A percentile compares a stretch with the other conserved stretches of the same genome.
Evolutionary conservation across 2,329 filamentous ascomycete species (phyloP).

Genomic region (Fusarium brevicatenulatum): DNA sequence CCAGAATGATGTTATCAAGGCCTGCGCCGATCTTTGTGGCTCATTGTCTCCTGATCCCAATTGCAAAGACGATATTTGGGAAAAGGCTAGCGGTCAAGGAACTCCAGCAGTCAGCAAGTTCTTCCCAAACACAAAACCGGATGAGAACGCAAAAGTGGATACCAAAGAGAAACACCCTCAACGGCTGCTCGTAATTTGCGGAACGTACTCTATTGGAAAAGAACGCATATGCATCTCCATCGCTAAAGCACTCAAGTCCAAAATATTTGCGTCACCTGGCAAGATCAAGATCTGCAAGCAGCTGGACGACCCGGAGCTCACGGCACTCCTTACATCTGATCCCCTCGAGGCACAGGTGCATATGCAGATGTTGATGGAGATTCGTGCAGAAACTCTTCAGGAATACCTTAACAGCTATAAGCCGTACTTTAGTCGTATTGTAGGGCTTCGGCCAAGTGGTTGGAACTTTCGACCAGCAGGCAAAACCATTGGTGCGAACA

Average conservation of each 20-base stretch:
- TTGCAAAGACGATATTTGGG: slow-evolving; percentile 59
- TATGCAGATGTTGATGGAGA: slow-evolving; percentile 96
- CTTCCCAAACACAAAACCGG: slow-evolving; percentile 54
- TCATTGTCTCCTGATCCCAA: slow-evolving; percentile 74
- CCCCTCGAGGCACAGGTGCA: slow-evolving; percentile 92
- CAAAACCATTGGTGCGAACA: slow-evolving; percentile 64
- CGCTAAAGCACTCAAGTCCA: slow-evolving; percentile 83
- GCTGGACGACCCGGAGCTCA: slow-evolving; percentile 85
- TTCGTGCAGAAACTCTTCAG: slow-evolving; percentile 87
- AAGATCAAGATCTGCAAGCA: slow-evolving; percentile 89
- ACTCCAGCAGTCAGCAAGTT: slow-evolving; percentile 63
- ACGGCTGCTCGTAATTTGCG: slow-evolving; percentile 88
- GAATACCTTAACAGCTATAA: slow-evolving; percentile 87
- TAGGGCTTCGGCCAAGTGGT: slow-evolving; percentile 91
- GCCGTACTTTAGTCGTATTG: slow-evolving; percentile 83
- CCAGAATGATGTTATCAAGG: slow-evolving; percentile 86
- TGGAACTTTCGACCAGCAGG: slow-evolving; percentile 87
- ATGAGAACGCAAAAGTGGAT: slow-evolving; percentile 46
- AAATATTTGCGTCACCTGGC: slow-evolving; percentile 85
- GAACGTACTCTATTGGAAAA: slow-evolving; percentile 98
- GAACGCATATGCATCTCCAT: slow-evolving; percentile 95
- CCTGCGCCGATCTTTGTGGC: slow-evolving; percentile 89
- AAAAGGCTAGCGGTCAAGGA: slow-evolving; percentile 54
- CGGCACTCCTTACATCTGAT: slow-evolving; percentile 79
- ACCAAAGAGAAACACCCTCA: slow-evolving; percentile 50